Conservation (phyloP, 1,284 basidiomycete species). For the Waitea zeae region DNA sequence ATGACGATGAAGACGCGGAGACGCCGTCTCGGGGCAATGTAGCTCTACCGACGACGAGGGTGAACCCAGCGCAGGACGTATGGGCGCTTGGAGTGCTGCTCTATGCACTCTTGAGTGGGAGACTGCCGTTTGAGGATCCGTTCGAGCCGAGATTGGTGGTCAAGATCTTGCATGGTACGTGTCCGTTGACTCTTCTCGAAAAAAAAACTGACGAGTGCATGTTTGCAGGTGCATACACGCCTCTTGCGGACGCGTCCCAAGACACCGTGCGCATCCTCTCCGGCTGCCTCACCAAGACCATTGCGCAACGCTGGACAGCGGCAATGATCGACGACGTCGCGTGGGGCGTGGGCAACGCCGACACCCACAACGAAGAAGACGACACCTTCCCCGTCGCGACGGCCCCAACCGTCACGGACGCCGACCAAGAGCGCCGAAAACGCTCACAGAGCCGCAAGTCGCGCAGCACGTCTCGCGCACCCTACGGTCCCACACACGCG, state of each 20-base stretch:
- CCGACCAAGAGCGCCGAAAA: no score
- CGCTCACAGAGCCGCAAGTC: no score
- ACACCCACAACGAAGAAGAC: conserved; percentile 40
- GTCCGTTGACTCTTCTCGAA: no score
- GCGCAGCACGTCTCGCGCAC: not conserved
- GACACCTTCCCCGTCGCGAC: conserved; percentile 13
- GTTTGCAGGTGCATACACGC: conserved; percentile 33
- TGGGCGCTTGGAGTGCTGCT: conserved; percentile 88
- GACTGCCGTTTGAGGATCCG: conserved; percentile 69
- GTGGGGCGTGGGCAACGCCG: conserved; percentile 74
- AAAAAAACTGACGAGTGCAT: conserved; percentile 3
- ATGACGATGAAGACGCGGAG: no score
- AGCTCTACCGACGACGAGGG: no score
- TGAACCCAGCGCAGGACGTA: conserved; percentile 69
- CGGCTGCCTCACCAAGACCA: conserved; percentile 56
- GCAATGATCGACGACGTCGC: conserved; percentile 57
- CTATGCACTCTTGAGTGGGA: conserved; percentile 66
- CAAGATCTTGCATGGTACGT: conserved; percentile 75
- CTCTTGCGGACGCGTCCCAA: conserved; percentile 40
- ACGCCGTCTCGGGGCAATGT: no score
- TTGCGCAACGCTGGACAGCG: conserved; percentile 54
- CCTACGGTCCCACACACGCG: no score
- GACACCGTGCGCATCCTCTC: conserved; percentile 56
- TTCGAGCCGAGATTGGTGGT: conserved; percentile 83
- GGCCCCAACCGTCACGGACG: conserved; percentile 7